Conservation (phyloP, 164 flowering plant species). For the Macadamia integrifolia region DNA sequence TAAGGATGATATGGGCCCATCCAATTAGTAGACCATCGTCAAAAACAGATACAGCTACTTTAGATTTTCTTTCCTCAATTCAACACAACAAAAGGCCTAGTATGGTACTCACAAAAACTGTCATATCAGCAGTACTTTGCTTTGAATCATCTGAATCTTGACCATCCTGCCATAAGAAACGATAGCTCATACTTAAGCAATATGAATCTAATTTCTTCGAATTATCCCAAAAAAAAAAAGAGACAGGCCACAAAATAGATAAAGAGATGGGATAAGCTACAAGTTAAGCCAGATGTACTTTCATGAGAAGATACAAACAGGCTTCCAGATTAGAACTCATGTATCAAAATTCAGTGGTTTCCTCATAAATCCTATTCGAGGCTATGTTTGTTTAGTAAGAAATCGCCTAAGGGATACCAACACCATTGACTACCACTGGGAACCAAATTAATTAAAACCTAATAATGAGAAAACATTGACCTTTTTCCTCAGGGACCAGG, state of each 20-base stretch:
- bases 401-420: too few relatives aligned
- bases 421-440: too few relatives aligned
- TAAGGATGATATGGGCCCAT: background rate
- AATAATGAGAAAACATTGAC: too few relatives aligned
- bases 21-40: background rate
- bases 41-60: background rate
- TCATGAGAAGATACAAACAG: too few relatives aligned
- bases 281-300: too few relatives aligned
- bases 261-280: background rate
- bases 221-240: too few relatives aligned
- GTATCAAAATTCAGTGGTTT: too few relatives aligned
- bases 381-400: too few relatives aligned
- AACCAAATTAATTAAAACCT: too few relatives aligned
- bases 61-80: background rate
- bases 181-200: background rate
- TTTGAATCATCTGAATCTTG: slow-evolving; percentile 47
- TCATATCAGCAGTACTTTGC: slow-evolving; percentile 59
- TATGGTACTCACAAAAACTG: slow-evolving; percentile 32
- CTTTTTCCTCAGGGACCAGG: too few relatives aligned
- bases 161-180: slow-evolving; percentile 38
- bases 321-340: too few relatives aligned
- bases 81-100: background rate
- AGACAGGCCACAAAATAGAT: background rate
- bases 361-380: too few relatives aligned
- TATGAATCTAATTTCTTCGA: background rate